Conservation (phyloP, 176 grass and related monocot species). For the Coix lacrymajobi region DNA sequence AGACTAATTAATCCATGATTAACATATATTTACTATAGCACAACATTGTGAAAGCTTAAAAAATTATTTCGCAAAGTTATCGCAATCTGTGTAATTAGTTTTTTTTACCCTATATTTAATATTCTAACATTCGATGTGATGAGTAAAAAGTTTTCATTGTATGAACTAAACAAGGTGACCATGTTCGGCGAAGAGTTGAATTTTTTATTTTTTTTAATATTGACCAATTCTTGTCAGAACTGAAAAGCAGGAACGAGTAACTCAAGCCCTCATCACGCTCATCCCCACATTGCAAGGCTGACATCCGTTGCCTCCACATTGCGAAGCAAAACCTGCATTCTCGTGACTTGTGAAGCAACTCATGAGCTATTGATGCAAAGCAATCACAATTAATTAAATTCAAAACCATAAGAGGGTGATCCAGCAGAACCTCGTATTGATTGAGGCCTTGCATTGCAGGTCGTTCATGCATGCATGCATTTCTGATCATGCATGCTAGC, state of each 20-base stretch:
- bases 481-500: neutral
- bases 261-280: neutral
- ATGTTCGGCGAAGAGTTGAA: neutral
- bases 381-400: neutral
- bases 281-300: neutral
- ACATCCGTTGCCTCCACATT: neutral
- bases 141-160: too few species aligned
- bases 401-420: neutral
- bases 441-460: neutral
- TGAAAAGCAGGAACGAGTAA: neutral
- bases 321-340: neutral
- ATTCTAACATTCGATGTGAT: too few species aligned
- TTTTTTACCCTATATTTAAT: too few species aligned
- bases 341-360: neutral
- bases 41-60: too few species aligned
- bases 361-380: neutral
- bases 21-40: too few species aligned
- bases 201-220: neutral
- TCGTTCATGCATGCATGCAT: neutral
- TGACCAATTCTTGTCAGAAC: neutral
- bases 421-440: constrained; percentile 8
- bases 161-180: too few species aligned
- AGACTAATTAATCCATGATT: too few species aligned
- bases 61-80: too few species aligned
- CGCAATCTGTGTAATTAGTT: too few species aligned